These are phyloP conservation scores for Viola odorata DNA, from an alignment of 345 rosid genomes.

Conservation along the genomic window DNA sequence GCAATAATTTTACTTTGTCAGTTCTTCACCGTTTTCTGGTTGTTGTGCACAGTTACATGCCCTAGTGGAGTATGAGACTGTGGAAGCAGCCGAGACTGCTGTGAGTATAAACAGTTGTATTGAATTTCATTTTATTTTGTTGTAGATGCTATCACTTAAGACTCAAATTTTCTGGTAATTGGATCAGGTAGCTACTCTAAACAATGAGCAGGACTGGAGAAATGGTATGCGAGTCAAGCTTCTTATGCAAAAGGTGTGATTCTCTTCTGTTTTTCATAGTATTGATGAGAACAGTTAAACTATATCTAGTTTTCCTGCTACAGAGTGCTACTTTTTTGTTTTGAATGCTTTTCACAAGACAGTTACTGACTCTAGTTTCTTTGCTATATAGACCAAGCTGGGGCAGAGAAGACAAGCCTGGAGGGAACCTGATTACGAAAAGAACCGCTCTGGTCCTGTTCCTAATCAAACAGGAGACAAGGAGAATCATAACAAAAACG, in stretches of 20 bases:
- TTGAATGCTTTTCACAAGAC: not conserved
- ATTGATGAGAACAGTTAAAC: not conserved
- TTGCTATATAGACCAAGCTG: conserved; percentile 40
- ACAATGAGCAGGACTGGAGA: conserved; percentile 86
- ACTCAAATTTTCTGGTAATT: conserved; percentile 13
- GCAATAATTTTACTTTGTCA: not conserved
- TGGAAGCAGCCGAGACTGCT: conserved; percentile 87
- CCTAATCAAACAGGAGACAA: conserved; percentile 45
- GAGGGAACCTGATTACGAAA: conserved; percentile 54
- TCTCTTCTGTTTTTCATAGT: not conserved
- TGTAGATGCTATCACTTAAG: conserved; percentile 7
- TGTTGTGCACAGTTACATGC: conserved; percentile 61
- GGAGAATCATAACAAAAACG: conserved; percentile 39
- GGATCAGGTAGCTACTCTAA: conserved; percentile 67
- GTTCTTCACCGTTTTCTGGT: conserved; percentile 3
- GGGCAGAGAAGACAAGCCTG: conserved; percentile 56
- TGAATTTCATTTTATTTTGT: not conserved
- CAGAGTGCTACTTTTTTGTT: not conserved
- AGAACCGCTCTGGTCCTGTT: conserved; percentile 31
- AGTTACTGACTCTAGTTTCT: conserved; percentile 9
- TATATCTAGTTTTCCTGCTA: not conserved
- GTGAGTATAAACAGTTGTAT: conserved; percentile 39
- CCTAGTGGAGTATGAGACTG: conserved; percentile 73
- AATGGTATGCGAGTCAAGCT: conserved; percentile 84
- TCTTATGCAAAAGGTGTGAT: conserved; percentile 54